Evolutionary conservation across 2,329 filamentous ascomycete species (phyloP).

Genomic region (Amesomyces nigricolor): DNA sequence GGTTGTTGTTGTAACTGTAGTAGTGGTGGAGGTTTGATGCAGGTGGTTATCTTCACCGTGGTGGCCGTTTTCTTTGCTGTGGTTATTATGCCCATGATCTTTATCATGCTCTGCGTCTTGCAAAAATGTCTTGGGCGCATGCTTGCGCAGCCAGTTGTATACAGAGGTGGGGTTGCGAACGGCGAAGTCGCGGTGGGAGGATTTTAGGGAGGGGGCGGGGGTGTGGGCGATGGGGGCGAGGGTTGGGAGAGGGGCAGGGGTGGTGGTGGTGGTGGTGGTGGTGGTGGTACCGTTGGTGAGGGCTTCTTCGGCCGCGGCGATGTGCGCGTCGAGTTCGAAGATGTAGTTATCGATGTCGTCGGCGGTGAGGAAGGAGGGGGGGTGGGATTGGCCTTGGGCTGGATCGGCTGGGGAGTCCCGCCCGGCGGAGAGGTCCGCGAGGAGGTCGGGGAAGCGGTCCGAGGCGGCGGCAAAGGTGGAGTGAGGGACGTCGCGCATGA

Average conservation of each 20-base stretch:
- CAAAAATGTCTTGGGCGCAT: constrained; percentile 78
- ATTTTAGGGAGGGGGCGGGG: constrained; percentile 34
- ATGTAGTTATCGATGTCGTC: constrained; percentile 72
- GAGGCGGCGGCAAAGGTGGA: constrained; percentile 48
- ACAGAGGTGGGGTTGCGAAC: constrained; percentile 82
- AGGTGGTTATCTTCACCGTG: constrained; percentile 8
- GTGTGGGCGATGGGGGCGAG: constrained; percentile 45
- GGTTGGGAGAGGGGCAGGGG: constrained; percentile 38
- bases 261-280: constrained; percentile 20
- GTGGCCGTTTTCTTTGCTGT: constrained; percentile 25
- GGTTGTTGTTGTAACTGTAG: too few species aligned
- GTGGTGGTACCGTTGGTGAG: constrained; percentile 22
- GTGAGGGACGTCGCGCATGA: constrained; percentile 50
- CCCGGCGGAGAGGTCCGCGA: constrained; percentile 44
- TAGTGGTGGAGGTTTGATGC: too few species aligned
- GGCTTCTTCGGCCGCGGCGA: constrained; percentile 39
- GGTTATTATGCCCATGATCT: constrained; percentile 27
- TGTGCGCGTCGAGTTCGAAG: constrained; percentile 52
- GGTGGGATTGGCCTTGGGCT: constrained; percentile 48
- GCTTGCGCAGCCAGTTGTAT: constrained; percentile 88
- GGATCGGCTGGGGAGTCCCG: constrained; percentile 38
- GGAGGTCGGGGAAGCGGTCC: constrained; percentile 56
- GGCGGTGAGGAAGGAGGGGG: constrained; percentile 61
- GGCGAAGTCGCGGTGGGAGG: constrained; percentile 43
- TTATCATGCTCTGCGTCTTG: constrained; percentile 60